Evolutionary conservation across 768 basidiomycete genomes (phyloP), one percentile per base, ranked within the genome.

Genomic region (Pholiota conissans): DNA sequence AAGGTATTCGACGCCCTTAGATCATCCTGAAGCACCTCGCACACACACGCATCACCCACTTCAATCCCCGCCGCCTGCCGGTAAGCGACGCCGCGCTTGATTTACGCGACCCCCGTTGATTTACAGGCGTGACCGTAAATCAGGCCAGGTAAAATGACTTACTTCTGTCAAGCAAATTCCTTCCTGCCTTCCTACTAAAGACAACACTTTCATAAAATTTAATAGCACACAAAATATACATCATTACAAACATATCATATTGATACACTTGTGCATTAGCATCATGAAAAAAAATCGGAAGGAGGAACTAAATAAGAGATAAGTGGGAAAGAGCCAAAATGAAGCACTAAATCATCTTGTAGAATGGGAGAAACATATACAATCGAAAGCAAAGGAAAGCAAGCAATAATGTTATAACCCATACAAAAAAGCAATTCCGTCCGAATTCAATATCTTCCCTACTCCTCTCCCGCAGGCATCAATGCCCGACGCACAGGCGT

Each of bases 401-500:
- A 30, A 56, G 50, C 53, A 61, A 60, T 52, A 59, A 50, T 40
- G 24, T 34, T 22, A 48, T 46, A n/a, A n/a, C n/a, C 46, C 30
- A n/a, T 24, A 18, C n/a, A 18, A 24, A 3, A 4, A 24, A 24
- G 8, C 34, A 14, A 22, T 18, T 18, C 55, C n/a, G 14, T n/a
- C 7, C 37, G 2, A 16, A 39, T 2, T 37, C 30, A 63, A 24
- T 64, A 60, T 7, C 59, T 55, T 42, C 61, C 61, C 26, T 46
- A 54, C n/a, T 51, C 58, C 37, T 34, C 56, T 28, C 20, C 62
- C 22, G 56, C 62, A 14, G 60, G 48, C 59, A 66, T 63, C n/a
- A 72, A 50, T 22, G 68, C 69, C 52, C 57, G 57, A 14, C 59
- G 59, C 35, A 45, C 35, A 18, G 55, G 64, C 46, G 51, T 61